Evolutionary conservation across 2,329 filamentous ascomycete species (phyloP).

Genomic region (Penicillium hesseltinei): DNA sequence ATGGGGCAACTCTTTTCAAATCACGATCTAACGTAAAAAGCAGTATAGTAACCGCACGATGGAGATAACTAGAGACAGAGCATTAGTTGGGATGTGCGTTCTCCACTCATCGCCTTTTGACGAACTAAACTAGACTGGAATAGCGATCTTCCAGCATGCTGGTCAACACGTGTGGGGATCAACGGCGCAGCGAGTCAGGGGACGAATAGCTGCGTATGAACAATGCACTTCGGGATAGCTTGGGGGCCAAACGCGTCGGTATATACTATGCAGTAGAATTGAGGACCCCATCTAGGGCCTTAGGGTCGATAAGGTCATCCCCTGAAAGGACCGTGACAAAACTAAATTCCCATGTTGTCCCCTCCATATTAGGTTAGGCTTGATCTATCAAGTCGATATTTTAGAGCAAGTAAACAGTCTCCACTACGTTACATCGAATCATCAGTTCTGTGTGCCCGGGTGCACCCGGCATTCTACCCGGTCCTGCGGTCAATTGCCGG

Average conservation of each 20-base stretch:
- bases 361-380: neutral
- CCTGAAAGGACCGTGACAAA: neutral
- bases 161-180: constrained; percentile 3
- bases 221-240: neutral
- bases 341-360: neutral
- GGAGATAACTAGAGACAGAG: neutral
- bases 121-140: constrained; percentile 3
- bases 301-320: neutral
- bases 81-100: neutral
- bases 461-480: neutral
- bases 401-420: neutral
- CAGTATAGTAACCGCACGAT: neutral
- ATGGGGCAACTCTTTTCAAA: neutral
- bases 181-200: neutral
- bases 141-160: neutral
- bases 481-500: neutral
- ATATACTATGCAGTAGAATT: neutral
- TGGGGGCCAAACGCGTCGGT: neutral
- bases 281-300: neutral
- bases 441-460: neutral
- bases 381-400: neutral
- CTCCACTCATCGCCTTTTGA: constrained; percentile 1
- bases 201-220: neutral
- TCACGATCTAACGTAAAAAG: neutral
- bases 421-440: neutral